Conservation (phyloP, 1,284 basidiomycete species). For the Ustilago curta region DNA sequence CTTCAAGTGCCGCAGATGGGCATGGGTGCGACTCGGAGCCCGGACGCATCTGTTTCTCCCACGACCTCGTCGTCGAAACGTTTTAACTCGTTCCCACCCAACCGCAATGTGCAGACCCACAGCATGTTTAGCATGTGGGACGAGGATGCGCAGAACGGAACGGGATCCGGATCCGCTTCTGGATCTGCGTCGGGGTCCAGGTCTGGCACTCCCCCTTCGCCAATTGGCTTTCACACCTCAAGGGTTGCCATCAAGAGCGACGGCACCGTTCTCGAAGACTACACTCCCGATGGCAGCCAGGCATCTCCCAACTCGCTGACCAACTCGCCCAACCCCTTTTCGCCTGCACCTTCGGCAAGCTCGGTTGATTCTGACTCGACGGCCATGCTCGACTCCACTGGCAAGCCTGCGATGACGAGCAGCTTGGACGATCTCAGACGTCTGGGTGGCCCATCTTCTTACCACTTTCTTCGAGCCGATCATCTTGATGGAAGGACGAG, state of each 20-base stretch:
- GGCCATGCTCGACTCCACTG: conserved; percentile 24
- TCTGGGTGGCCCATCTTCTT: conserved; percentile 21
- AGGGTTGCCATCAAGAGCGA: conserved; percentile 39
- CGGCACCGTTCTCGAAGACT: conserved; percentile 52
- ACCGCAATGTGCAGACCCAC: conserved; percentile 39
- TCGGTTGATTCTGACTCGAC: conserved; percentile 61
- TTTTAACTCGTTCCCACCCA: conserved; percentile 56
- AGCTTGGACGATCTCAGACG: conserved; percentile 35
- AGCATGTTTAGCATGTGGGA: conserved; percentile 36
- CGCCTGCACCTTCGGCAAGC: conserved; percentile 50
- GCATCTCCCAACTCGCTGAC: conserved; percentile 55
- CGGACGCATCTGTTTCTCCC: conserved; percentile 7
- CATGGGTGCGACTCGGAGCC: not conserved
- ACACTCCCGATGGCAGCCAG: conserved; percentile 53
- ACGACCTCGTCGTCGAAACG: conserved; percentile 23
- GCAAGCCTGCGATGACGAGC: conserved; percentile 23
- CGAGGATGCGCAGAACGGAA: conserved; percentile 25
- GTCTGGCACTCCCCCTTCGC: conserved; percentile 41
- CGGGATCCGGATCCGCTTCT: conserved; percentile 32
- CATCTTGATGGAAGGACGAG: conserved; percentile 27
- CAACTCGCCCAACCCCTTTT: conserved; percentile 58
- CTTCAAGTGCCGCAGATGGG: conserved; percentile 39
- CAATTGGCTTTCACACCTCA: conserved; percentile 27
- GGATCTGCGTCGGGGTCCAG: conserved; percentile 27
- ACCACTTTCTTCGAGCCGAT: conserved; percentile 34